Base-by-base conservation (phyloP, 116 monocot species). In the Phalaenopsis hybrid region DNA sequence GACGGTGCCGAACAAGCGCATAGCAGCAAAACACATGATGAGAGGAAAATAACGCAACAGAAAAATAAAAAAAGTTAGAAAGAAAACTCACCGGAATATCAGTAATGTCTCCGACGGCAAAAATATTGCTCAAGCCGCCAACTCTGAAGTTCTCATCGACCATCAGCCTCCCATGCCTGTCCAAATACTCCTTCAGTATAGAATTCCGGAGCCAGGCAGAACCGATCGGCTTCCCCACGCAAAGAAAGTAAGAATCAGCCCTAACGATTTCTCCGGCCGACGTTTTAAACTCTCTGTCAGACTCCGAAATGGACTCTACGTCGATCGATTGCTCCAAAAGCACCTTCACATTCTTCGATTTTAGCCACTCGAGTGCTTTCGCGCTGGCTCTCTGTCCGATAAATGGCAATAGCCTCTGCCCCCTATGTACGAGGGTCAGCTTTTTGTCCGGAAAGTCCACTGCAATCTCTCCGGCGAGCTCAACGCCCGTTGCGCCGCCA, bases 391-490 rank as follows among this genome's bases (percentile, higher is more conserved):
- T 90, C 4, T 48, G 79, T 3, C 90, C 88, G 7, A 90, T 37
- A 45, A 90, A 90, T 69, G 88, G 86, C 51, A 88, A 68, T 70
- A 88, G 49, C 63, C 88, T 88, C 4, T 79, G 57, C 6, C 90
- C 88, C 0, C 41, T 80, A 44, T 89, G 90, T 25, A 92, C 86
- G 3, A 92, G 81, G 55, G 88, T 89, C 67, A 92, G 84, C 78
- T 92, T 92, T 82, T 86, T 90, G 2, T 90, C 82, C 18, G 88
- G 92, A 61, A 76, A 89, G 76, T 89, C 92, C 4, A 82, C 80
- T 3, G 88, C 85, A 73, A 89, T 88, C 85, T 92, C 92, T 65
- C 79, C 88, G 20, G 90, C 92, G n/a, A 92, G 90, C 49, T 92
- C 92, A 28, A 90, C 92, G 12, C 92, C 90, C 0, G 86, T 85